Percentiles rank a stretch among this genome's conserved stretches.
Evolutionary conservation across 176 grass and related monocot genomes (phyloP).

Genomic region (Raddia distichophylla): DNA sequence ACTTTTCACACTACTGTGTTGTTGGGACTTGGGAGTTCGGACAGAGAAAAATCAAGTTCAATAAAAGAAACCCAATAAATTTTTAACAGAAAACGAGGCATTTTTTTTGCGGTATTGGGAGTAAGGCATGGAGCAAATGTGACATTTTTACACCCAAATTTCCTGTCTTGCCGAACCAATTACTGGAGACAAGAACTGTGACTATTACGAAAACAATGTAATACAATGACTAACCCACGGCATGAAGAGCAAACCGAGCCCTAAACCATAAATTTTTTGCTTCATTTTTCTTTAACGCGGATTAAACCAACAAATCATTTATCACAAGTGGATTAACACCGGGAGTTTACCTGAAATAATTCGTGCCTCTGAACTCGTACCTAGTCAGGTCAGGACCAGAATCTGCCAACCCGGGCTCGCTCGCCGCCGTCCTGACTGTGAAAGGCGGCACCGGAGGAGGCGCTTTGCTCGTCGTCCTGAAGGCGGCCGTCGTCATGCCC

Average conservation of each 20-base stretch:
- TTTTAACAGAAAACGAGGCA: background rate
- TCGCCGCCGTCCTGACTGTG: conserved; percentile 12
- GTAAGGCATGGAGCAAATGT: background rate
- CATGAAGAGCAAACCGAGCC: background rate
- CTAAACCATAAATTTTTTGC: background rate
- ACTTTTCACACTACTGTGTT: background rate
- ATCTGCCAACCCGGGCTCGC: conserved; percentile 30
- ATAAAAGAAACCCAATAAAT: background rate
- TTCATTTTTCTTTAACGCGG: background rate
- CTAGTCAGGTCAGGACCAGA: conserved; percentile 37
- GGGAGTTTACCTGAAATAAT: conserved; percentile 46
- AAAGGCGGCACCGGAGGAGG: conserved; percentile 33
- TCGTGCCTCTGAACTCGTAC: conserved; percentile 47
- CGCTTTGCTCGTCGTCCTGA: conserved; percentile 36
- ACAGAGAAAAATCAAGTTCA: background rate
- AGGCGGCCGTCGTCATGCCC: conserved; percentile 42
- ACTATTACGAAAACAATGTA: background rate
- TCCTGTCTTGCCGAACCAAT: background rate
- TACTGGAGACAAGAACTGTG: background rate
- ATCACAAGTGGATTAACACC: background rate
- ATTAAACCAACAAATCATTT: background rate
- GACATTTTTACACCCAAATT: background rate
- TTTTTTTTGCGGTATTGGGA: background rate
- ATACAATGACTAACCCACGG: conserved; percentile 4
- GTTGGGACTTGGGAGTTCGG: background rate